A percentile compares a stretch with the other conserved stretches of the same genome.
Conservation (phyloP, 768 basidiomycete genomes). For the Lentinus brumalis region DNA sequence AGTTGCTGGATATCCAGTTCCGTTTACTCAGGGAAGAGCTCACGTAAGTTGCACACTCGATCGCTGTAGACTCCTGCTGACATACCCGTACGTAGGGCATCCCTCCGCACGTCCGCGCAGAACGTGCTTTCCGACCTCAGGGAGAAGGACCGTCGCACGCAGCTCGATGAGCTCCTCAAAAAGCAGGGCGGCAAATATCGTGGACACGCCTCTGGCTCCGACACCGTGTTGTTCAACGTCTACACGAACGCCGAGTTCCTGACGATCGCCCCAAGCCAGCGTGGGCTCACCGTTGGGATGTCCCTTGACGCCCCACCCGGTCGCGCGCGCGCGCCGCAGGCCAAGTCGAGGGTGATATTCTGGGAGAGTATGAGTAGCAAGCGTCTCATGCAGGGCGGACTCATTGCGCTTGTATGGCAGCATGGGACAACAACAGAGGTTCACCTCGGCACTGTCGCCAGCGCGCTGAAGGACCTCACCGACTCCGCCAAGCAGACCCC, state of each 20-base stretch:
- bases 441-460: slow-evolving; percentile 56
- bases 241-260: slow-evolving; percentile 56
- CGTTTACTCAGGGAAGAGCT: slow-evolving; percentile 74
- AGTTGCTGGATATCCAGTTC: slow-evolving; percentile 72
- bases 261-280: slow-evolving; percentile 48
- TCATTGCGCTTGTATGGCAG: slow-evolving; percentile 63
- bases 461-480: slow-evolving; percentile 44
- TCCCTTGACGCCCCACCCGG: slow-evolving; percentile 57
- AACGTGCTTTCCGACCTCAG: slow-evolving; percentile 48
- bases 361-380: slow-evolving; percentile 67
- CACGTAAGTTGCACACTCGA: slow-evolving; percentile 42
- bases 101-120: slow-evolving; percentile 52
- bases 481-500: slow-evolving; percentile 40
- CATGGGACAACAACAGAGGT: slow-evolving; percentile 34
- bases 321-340: slow-evolving; percentile 43
- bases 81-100: slow-evolving; percentile 40
- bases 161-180: slow-evolving; percentile 46
- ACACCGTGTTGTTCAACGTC: slow-evolving; percentile 61
- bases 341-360: slow-evolving; percentile 46
- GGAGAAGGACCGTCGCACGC: slow-evolving; percentile 32
- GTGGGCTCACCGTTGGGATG: slow-evolving; percentile 52
- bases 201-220: slow-evolving; percentile 36
- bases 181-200: slow-evolving; percentile 62
- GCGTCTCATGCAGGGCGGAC: slow-evolving; percentile 59
- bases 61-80: neutral